Evolutionary conservation across 495 filamentous ascomycete species (phyloP).

Genomic region (Penicillium tannophilum): DNA sequence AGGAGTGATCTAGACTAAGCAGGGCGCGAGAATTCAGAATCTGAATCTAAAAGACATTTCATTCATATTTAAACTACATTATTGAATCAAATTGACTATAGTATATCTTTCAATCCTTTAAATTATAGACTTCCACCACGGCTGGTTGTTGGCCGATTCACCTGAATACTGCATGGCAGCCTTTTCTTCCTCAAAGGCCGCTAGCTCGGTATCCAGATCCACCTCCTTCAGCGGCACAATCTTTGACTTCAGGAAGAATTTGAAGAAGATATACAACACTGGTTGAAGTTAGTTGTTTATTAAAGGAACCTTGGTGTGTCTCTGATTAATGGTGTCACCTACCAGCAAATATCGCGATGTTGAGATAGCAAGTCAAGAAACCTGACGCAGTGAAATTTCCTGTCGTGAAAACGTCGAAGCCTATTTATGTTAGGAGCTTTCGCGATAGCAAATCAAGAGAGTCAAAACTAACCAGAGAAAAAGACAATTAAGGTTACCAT

Average conservation of each 20-base stretch:
- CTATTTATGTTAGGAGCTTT: neutral
- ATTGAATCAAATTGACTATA: conserved; percentile 1
- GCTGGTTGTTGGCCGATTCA: neutral
- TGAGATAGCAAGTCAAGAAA: conserved; percentile 17
- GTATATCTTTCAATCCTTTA: neutral
- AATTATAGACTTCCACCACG: conserved; percentile 11
- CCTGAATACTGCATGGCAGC: neutral
- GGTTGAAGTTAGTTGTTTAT: neutral
- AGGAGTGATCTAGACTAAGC: neutral
- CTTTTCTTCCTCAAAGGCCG: conserved; percentile 7
- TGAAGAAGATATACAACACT: conserved; percentile 15
- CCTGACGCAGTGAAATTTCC: conserved; percentile 6
- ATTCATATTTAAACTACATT: neutral
- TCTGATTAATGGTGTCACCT: conserved; percentile 4
- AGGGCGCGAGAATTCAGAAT: conserved; percentile 1
- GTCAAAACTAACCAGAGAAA: conserved; percentile 7
- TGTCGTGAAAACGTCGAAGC: conserved; percentile 13
- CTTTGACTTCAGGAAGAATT: conserved; percentile 14
- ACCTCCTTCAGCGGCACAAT: conserved; percentile 10
- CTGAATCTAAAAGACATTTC: neutral
- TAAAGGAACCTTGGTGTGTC: neutral
- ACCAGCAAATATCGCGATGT: conserved; percentile 14
- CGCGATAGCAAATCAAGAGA: neutral
- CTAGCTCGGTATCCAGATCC: conserved; percentile 8
- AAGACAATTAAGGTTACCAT: conserved; percentile 13